Conservation (phyloP, 306 rosid genomes). For the Purshia tridentata region DNA sequence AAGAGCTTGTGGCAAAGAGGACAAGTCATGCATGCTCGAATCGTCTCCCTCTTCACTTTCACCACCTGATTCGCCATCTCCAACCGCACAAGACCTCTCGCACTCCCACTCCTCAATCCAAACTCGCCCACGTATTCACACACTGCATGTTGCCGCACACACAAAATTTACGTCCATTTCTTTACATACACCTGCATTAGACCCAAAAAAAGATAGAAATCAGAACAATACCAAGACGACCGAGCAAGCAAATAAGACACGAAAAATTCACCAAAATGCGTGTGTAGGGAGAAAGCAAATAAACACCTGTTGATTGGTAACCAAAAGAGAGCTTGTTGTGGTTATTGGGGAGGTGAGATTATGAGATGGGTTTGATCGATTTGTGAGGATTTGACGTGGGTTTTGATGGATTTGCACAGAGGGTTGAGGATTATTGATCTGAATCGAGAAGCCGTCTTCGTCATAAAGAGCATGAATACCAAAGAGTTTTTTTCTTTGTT, state of each 20-base stretch:
- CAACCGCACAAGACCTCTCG: conserved; percentile 17
- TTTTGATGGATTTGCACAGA: conserved; percentile 43
- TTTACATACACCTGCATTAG: conserved; percentile 40
- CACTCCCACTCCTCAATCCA: conserved; percentile 15
- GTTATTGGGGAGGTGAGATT: conserved; percentile 22
- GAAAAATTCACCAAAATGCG: conserved; percentile 14
- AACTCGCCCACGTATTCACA: conserved; percentile 37
- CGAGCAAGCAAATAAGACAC: background rate
- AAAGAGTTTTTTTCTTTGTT: conserved; percentile 30
- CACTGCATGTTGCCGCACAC: conserved; percentile 60
- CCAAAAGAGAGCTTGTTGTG: conserved; percentile 22
- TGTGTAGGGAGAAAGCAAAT: conserved; percentile 12
- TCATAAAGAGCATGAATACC: conserved; percentile 68
- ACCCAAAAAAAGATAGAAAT: conserved; percentile 8
- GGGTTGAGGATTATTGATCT: conserved; percentile 50
- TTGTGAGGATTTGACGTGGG: conserved; percentile 66
- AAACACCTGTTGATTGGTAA: conserved; percentile 34
- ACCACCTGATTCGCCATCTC: conserved; percentile 77
- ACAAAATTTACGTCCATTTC: conserved; percentile 62
- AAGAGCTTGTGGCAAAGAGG: conserved; percentile 73
- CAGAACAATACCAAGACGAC: background rate
- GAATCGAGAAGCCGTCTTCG: conserved; percentile 68
- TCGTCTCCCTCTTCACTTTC: conserved; percentile 58
- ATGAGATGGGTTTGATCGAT: conserved; percentile 52
- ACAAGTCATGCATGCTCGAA: conserved; percentile 93